phyloP scores from a whole-genome alignment of 306 rosid species.

The Vigna angularis region DNA sequence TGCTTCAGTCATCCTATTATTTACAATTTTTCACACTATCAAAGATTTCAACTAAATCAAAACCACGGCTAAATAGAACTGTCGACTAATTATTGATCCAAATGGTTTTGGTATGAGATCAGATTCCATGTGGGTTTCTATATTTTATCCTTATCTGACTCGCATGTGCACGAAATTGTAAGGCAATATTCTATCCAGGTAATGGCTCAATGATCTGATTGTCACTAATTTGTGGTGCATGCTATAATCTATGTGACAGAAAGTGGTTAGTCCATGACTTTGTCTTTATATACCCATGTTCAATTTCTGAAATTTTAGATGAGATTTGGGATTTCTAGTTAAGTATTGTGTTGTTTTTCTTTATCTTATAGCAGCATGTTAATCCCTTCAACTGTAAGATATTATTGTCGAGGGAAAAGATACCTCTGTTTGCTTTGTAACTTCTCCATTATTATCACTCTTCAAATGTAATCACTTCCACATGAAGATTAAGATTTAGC shows the following conservation, averaged over 20 bases:
- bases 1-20: background rate
- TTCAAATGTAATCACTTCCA: no score
- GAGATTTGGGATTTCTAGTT: background rate
- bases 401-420: background rate
- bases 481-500: slow-evolving; percentile 5
- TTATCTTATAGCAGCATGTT: background rate
- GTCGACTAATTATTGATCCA: background rate
- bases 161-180: background rate
- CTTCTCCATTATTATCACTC: no score
- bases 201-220: background rate
- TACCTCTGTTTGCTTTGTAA: background rate
- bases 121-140: background rate
- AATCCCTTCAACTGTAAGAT: background rate
- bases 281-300: background rate
- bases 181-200: background rate
- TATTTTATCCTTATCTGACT: background rate
- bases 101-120: background rate
- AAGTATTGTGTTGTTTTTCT: background rate
- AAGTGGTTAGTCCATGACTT: background rate
- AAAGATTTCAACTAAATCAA: no score
- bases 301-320: background rate
- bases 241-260: background rate
- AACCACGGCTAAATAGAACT: background rate
- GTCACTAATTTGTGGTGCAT: background rate
- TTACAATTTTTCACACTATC: no score